phyloP scores from a whole-genome alignment of 345 rosid species.

The Pelargonium nanum region DNA sequence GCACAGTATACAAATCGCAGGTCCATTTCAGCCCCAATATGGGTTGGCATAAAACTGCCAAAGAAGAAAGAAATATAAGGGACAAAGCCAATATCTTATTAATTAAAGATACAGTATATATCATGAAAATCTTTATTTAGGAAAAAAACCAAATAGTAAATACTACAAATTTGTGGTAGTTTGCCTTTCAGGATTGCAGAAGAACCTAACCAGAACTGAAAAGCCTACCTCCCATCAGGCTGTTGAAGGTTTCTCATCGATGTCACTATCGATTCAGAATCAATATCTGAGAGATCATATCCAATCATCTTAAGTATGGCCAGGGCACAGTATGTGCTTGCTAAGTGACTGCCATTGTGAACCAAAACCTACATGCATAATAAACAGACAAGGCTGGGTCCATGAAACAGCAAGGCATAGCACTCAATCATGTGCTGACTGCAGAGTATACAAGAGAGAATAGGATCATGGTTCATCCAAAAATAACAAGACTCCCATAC shows the following conservation, averaged over 20 bases:
- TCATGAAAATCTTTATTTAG: slow-evolving; percentile 19
- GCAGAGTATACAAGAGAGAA: background rate
- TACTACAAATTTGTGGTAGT: too few species aligned
- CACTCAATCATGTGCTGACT: background rate
- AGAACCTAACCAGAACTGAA: background rate
- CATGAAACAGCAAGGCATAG: background rate
- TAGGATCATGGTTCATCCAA: too few species aligned
- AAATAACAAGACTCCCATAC: slow-evolving; percentile 18
- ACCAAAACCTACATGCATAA: slow-evolving; percentile 14
- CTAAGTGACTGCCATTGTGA: slow-evolving; percentile 60
- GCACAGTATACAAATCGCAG: slow-evolving; percentile 89
- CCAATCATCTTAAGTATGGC: slow-evolving; percentile 62
- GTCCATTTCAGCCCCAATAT: slow-evolving; percentile 75
- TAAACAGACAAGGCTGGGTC: background rate
- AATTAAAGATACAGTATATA: slow-evolving; percentile 28
- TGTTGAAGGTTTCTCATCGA: slow-evolving; percentile 83
- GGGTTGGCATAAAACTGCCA: slow-evolving; percentile 76
- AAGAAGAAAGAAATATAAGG: slow-evolving; percentile 9
- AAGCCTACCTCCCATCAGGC: slow-evolving; percentile 68
- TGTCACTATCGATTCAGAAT: slow-evolving; percentile 34
- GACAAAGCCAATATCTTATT: too few species aligned
- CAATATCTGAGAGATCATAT: slow-evolving; percentile 38
- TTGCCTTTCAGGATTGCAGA: background rate
- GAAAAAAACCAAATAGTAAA: background rate
- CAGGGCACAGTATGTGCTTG: slow-evolving; percentile 80